Conservation (phyloP, 768 basidiomycete species). For the Mycena sanguinolenta region DNA sequence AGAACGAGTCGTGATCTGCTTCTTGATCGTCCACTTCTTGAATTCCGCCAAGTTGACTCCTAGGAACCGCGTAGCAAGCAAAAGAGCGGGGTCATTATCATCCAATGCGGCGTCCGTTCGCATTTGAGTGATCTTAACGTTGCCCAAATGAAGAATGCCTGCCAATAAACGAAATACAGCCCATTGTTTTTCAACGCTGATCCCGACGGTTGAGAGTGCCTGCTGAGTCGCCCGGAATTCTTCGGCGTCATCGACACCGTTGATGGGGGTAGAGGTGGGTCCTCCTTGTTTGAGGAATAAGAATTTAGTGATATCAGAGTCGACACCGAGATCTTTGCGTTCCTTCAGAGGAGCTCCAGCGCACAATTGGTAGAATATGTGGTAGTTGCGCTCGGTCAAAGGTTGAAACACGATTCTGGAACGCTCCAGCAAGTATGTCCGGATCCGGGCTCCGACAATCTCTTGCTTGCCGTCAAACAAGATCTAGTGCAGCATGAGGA, state of each 20-base stretch:
- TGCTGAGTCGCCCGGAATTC: conserved; percentile 95
- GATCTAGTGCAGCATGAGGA: conserved; percentile 70
- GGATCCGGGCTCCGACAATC: conserved; percentile 98
- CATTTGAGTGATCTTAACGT: conserved; percentile 88
- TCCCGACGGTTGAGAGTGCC: conserved; percentile 96
- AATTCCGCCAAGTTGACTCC: conserved; percentile 93
- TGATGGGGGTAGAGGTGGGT: conserved; percentile 85
- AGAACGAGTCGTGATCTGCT: conserved; percentile 92
- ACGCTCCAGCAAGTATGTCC: conserved; percentile 97
- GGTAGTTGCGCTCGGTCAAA: conserved; percentile 96
- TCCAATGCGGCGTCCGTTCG: conserved; percentile 88
- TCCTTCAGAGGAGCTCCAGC: conserved; percentile 96
- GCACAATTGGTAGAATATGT: conserved; percentile 99
- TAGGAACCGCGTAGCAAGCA: conserved; percentile 88
- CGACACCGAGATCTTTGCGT: conserved; percentile 93
- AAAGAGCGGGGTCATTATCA: conserved; percentile 84
- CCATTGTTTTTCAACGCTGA: conserved; percentile 98
- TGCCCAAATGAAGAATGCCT: conserved; percentile 96
- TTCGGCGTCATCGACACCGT: conserved; percentile 94
- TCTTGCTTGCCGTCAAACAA: conserved; percentile 96
- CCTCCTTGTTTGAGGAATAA: conserved; percentile 95
- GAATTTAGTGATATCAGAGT: conserved; percentile 88
- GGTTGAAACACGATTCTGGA: conserved; percentile 99
- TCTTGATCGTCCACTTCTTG: conserved; percentile 99
- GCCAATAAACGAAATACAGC: conserved; percentile 95